Percentiles rank a stretch among this genome's conserved stretches.
These are phyloP conservation scores for Passalora sequoiae DNA, from an alignment of 2,329 filamentous ascomycete species.

Conservation along the genomic window DNA sequence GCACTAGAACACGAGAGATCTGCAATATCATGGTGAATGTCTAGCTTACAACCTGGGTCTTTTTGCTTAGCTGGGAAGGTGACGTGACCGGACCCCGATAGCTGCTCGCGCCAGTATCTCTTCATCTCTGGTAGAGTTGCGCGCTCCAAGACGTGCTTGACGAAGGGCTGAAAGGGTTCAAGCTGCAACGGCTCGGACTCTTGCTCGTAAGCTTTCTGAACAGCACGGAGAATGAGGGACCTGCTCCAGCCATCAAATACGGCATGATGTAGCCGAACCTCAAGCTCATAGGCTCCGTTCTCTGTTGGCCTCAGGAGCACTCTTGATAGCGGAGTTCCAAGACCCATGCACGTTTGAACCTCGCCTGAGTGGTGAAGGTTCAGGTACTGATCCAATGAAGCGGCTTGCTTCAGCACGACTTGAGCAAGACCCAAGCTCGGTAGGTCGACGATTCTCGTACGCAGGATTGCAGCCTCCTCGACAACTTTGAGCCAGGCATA, in stretches of 20 bases:
- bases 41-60: neutral
- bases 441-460: slow-evolving; percentile 38
- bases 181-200: neutral
- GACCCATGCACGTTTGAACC: neutral
- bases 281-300: slow-evolving; percentile 18
- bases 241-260: slow-evolving; percentile 34
- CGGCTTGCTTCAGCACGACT: slow-evolving; percentile 22
- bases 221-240: neutral
- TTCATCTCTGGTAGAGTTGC: neutral
- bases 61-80: neutral
- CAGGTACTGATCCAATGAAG: neutral
- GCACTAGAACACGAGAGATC: too few relatives aligned
- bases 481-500: slow-evolving; percentile 35
- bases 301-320: neutral
- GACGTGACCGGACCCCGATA: slow-evolving; percentile 4
- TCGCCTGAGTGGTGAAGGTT: neutral
- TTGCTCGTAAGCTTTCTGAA: neutral
- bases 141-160: neutral
- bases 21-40: neutral
- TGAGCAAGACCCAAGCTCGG: slow-evolving; percentile 28
- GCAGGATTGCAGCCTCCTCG: slow-evolving; percentile 32
- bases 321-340: neutral
- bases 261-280: slow-evolving; percentile 32
- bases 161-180: slow-evolving; percentile 7
- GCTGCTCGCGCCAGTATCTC: slow-evolving; percentile 8